Evolutionary conservation across 2,329 filamentous ascomycete species (phyloP).

Genomic region (Bipolaris bicolor): DNA sequence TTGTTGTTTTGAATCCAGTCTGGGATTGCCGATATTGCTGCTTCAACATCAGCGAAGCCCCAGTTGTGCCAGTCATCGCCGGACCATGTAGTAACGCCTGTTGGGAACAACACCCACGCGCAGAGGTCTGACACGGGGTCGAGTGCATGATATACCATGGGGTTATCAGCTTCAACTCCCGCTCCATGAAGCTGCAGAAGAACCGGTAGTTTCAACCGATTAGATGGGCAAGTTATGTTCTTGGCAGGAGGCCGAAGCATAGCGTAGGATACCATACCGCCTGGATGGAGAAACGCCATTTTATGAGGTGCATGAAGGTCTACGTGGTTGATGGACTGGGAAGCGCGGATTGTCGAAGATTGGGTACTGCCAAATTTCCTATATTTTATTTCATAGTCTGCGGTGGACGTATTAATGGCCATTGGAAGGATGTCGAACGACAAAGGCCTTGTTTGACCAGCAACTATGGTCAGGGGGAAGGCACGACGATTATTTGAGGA

Average conservation of each 20-base stretch:
- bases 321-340: constrained; percentile 34
- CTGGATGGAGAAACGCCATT: constrained; percentile 61
- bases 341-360: constrained; percentile 29
- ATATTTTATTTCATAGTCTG: constrained; percentile 39
- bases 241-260: constrained; percentile 61
- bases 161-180: constrained; percentile 60
- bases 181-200: constrained; percentile 63
- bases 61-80: constrained; percentile 67
- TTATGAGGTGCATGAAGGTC: constrained; percentile 56
- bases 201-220: constrained; percentile 51
- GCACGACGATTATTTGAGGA: not conserved
- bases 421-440: constrained; percentile 44
- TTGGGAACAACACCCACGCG: constrained; percentile 63
- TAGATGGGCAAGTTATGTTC: constrained; percentile 41
- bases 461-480: constrained; percentile 26
- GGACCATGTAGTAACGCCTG: constrained; percentile 64
- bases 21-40: constrained; percentile 57
- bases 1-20: constrained; percentile 56
- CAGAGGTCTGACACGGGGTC: constrained; percentile 59
- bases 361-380: constrained; percentile 17
- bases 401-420: constrained; percentile 28
- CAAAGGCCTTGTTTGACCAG: constrained; percentile 53
- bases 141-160: constrained; percentile 55
- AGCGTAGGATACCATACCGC: constrained; percentile 62
- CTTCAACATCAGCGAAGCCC: constrained; percentile 63